Evolutionary conservation across 495 filamentous ascomycete species (phyloP), one percentile per base, ranked within the genome.

Genomic region (Neurospora sp.): DNA sequence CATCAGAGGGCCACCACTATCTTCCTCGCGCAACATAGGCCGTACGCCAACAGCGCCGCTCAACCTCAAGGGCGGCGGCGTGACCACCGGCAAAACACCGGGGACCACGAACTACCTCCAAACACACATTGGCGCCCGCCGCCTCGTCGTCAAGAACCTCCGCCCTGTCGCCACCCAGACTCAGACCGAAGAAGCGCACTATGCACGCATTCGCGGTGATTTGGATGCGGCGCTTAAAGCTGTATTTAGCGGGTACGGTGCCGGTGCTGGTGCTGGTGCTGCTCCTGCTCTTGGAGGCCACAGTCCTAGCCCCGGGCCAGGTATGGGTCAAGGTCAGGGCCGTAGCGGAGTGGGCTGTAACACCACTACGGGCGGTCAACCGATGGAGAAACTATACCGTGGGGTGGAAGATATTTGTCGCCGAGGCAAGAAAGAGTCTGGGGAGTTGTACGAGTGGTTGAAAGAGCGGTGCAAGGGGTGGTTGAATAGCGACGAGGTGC

Each of bases 361-460:
- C 2, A 28, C 45, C 45, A 54, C 21, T 6, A 54, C 21, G 21
- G 45, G 45, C 21, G 48, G 48, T 34, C 85, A 88, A 73, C 93
- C 94, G 15, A 82, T 96, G 59, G 96, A 98, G 79, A 91, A 93
- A 73, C 85, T 99, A 11, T 98, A 98, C 80, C 88, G 92, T 39
- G 93, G 92, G 0, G 92, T 94, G 0, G 95, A 98, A 84, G 94
- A 95, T 77, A 85, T 96, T 0, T 98, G 96, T 80, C 88, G 92
- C 71, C 90, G 91, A 73, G 92, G 89, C 3, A 66, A 34, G 15
- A 66, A 66, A 5, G 86, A 87, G 74, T 91, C 93, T 2, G 82
- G 85, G n/a, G 81, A 87, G 21, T 79, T 97, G 48, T 90, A 86
- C 62, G 85, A 88, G 66, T 85, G 86, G 75, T 82, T 97, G 59